Percentiles rank a stretch among this genome's conserved stretches.
phyloP scores from a whole-genome alignment of 345 rosid genomes.

The Eucalyptus paniculata region DNA sequence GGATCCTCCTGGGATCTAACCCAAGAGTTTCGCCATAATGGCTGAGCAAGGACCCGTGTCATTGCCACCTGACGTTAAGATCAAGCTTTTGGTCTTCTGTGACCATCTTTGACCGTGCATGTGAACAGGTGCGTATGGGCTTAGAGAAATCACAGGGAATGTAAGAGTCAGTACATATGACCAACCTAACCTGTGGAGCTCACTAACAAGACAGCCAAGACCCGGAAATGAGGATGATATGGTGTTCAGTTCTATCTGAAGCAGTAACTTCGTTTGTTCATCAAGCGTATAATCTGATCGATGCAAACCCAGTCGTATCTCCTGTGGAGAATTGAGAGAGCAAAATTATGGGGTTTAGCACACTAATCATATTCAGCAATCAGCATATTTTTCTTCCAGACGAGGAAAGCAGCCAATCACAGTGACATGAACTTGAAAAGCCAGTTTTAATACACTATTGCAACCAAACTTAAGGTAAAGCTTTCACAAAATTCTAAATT shows the following conservation, averaged over 20 bases:
- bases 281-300: conserved; percentile 99
- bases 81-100: neutral
- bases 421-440: neutral
- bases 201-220: conserved; percentile 59
- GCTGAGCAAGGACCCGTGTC: conserved; percentile 57
- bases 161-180: neutral
- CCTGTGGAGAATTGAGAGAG: conserved; percentile 21
- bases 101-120: neutral
- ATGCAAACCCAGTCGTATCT: conserved; percentile 84
- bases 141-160: neutral
- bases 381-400: neutral
- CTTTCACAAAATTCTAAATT: neutral
- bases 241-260: conserved; percentile 92
- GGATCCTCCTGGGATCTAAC: conserved; percentile 54
- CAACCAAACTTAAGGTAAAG: neutral
- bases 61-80: neutral
- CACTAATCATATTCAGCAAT: neutral
- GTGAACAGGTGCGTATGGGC: neutral
- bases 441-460: neutral
- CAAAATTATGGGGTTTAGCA: neutral
- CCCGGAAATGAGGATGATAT: conserved; percentile 81
- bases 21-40: conserved; percentile 60
- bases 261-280: conserved; percentile 77
- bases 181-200: conserved; percentile 67
- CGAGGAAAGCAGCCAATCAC: neutral